phyloP scores from a whole-genome alignment of 1,284 basidiomycete genomes.

The Ustilago curta region DNA sequence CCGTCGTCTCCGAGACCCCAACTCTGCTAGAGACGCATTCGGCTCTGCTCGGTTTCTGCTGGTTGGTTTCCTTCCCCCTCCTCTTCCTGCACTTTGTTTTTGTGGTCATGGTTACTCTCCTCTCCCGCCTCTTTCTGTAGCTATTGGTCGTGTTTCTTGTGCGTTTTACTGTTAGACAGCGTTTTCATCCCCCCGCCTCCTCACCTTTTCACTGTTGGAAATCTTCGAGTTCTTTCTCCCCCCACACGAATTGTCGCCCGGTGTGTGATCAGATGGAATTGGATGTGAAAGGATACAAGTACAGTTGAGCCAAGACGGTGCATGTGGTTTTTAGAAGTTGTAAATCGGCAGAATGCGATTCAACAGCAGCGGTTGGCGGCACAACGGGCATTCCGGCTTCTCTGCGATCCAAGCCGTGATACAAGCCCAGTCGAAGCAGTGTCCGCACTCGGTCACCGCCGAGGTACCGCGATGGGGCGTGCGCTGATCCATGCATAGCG shows the following conservation, averaged over 20 bases:
- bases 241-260: neutral
- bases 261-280: neutral
- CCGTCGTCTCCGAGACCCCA: constrained; percentile 43
- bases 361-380: constrained; percentile 42
- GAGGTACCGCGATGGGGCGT: constrained; percentile 71
- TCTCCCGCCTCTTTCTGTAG: neutral
- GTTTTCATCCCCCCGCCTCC: too few relatives aligned
- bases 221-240: constrained; percentile 1
- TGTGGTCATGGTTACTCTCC: neutral
- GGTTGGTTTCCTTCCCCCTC: constrained; percentile 24
- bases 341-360: constrained; percentile 53
- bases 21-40: constrained; percentile 3
- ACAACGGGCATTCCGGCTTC: constrained; percentile 72
- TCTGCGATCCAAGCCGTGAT: constrained; percentile 88
- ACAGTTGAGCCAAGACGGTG: too few relatives aligned
- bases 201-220: constrained; percentile 7
- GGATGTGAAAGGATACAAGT: neutral
- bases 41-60: constrained; percentile 47
- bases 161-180: constrained; percentile 19
- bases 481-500: constrained; percentile 68
- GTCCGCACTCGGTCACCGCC: constrained; percentile 91
- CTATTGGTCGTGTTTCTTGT: neutral
- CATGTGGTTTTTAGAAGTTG: too few relatives aligned
- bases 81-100: neutral
- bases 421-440: constrained; percentile 93